Evolutionary conservation across 805 yeast species (phyloP), one percentile per base, ranked within the genome.

Genomic region (Hanseniaspora hatyaiensis): DNA sequence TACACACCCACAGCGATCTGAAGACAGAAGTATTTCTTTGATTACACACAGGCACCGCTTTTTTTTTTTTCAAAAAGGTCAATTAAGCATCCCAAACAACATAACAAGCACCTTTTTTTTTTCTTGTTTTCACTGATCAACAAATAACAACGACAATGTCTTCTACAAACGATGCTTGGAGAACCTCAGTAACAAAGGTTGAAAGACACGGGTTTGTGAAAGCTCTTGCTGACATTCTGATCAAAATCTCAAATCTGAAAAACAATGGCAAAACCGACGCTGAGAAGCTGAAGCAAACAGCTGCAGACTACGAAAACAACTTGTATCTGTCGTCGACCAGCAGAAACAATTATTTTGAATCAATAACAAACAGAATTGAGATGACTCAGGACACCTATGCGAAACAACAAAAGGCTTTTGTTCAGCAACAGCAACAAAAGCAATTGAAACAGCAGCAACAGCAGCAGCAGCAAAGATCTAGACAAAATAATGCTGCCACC

Each of bases 281-380:
- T 20, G 67, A 64, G 43, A 72, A 69, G 54, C 64, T 74, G 54
- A 72, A 70, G 55, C 62, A 69, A 3, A 67, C 77, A 54, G 86
- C 87, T 3, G 80, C 77, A 55, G 84, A 80, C 56, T 80, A 78
- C 54, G 92, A 82, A 58, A 74, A 77, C 50, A 75, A 70, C 54
- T 73, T 85, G 20, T 81, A 71, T 58, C 69, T 71, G 49, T 76
- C 76, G 49, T 69, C 84, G 11, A 68, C 70, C 8, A 66, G 74
- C 18, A 75, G 76, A 53, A 74, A 72, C 46, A 78, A 77, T 51
- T 82, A 82, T 57, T 62, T 73, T 48, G 74, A 71, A 40, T 64
- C 67, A 38, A 66, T 74, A 61, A 64, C 67, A 53, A 69, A 69
- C 41, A 67, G 67, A 42, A 71, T 69, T 34, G 65, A 69, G 58